A percentile compares a stretch with the other conserved stretches of the same genome.
These are phyloP conservation scores for Retiboletus flavoniger DNA, from an alignment of 1,284 basidiomycete genomes.

Conservation along the genomic window DNA sequence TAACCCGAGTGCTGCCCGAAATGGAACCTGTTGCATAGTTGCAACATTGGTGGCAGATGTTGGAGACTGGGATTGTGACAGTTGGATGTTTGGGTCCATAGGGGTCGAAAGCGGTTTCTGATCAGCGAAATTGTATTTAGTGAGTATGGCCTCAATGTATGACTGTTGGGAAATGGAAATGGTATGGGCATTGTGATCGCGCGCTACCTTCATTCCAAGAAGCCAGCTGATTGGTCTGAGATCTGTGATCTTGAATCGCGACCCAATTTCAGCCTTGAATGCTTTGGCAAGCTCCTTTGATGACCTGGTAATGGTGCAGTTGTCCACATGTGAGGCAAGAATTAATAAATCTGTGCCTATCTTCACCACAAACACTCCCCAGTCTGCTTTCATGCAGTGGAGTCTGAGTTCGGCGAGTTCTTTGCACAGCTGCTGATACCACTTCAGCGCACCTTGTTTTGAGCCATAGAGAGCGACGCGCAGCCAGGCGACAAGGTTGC, in stretches of 20 bases:
- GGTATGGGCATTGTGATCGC: not conserved
- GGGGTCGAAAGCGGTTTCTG: not conserved
- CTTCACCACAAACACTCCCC: not conserved
- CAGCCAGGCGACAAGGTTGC: not conserved
- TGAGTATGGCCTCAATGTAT: not conserved
- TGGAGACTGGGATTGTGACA: not conserved
- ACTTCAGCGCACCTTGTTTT: not conserved
- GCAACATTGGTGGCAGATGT: not conserved
- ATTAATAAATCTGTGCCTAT: conserved; percentile 14
- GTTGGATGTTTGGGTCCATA: not conserved
- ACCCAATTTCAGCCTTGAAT: not conserved
- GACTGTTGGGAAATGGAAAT: not conserved
- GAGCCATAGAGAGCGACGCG: not conserved
- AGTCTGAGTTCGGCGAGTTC: not conserved
- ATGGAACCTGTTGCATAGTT: not conserved
- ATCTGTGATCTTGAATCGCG: no score
- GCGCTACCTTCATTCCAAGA: not conserved
- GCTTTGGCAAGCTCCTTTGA: not conserved
- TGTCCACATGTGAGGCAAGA: not conserved
- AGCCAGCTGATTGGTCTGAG: not conserved
- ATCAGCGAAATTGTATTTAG: not conserved
- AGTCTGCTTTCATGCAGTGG: not conserved
- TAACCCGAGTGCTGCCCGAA: not conserved
- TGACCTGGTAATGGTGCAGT: not conserved
- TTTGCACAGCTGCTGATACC: not conserved